Conservation (phyloP, 768 basidiomycete species). For the Russula sp. region DNA sequence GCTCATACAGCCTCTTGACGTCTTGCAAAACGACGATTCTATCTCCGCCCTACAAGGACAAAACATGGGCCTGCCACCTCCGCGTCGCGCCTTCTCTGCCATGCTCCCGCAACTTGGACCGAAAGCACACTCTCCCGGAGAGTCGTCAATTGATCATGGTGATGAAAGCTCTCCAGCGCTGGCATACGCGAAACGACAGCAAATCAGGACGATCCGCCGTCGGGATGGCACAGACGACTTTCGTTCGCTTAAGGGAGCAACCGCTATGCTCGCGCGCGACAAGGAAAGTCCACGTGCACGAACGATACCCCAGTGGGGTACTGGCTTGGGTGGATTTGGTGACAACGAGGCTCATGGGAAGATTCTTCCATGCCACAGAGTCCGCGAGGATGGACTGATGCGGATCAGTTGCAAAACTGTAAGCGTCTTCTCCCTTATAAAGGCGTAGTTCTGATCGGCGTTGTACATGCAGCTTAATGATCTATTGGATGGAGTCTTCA, state of each 20-base stretch:
- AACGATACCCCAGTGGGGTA: slow-evolving; percentile 40
- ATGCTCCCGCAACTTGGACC: slow-evolving; percentile 46
- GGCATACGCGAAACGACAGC: slow-evolving; percentile 74
- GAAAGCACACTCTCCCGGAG: slow-evolving; percentile 44
- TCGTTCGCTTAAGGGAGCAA: slow-evolving; percentile 66
- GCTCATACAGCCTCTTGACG: slow-evolving; percentile 42
- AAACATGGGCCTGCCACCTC: slow-evolving; percentile 42
- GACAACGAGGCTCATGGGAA: slow-evolving; percentile 93
- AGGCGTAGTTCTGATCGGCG: slow-evolving; percentile 21
- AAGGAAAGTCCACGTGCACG: slow-evolving; percentile 30
- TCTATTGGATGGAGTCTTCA: slow-evolving; percentile 73
- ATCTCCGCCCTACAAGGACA: slow-evolving; percentile 18
- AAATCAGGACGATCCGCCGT: slow-evolving; percentile 70
- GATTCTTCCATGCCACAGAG: slow-evolving; percentile 88
- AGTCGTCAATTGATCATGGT: slow-evolving; percentile 49
- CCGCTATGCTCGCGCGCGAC: slow-evolving; percentile 35
- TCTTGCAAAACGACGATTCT: slow-evolving; percentile 24
- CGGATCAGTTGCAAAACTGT: slow-evolving; percentile 81
- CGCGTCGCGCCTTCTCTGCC: slow-evolving; percentile 74
- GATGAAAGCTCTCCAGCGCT: slow-evolving; percentile 77
- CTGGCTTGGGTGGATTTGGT: slow-evolving; percentile 80
- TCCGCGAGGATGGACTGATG: slow-evolving; percentile 94
- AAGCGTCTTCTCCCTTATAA: slow-evolving; percentile 35
- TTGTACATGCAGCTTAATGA: slow-evolving; percentile 58
- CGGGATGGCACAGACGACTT: slow-evolving; percentile 84